Percentiles rank a stretch among this genome's conserved stretches.
Conservation (phyloP, 192 early-diverging fungal species). For the Coemansia sp. region DNA sequence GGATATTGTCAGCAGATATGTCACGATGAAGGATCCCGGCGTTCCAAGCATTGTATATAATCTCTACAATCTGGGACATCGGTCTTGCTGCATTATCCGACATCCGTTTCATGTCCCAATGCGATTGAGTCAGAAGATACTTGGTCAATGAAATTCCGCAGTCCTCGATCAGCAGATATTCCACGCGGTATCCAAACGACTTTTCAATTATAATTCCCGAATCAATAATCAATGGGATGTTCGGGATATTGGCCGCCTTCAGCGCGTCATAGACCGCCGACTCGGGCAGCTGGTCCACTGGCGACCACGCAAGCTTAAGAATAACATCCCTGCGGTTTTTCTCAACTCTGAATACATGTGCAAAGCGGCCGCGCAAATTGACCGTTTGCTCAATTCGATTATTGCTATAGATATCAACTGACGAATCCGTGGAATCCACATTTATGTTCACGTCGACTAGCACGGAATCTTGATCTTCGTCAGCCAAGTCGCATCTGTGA, state of each 20-base stretch:
- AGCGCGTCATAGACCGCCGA: no score
- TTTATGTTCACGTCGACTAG: no score
- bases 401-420: no score
- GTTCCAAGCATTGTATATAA: not conserved
- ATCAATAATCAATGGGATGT: not conserved
- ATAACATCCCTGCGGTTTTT: not conserved
- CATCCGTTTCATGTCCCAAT: not conserved
- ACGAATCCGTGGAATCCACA: no score
- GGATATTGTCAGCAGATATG: not conserved
- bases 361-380: no score
- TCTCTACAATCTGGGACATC: not conserved
- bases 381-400: no score
- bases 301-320: constrained; percentile 2
- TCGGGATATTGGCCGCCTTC: not conserved
- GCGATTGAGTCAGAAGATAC: not conserved
- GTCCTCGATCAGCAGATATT: constrained; percentile 7
- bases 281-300: no score
- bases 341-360: no score
- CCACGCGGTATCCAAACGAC: constrained; percentile 9
- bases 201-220: not conserved
- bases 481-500: no score
- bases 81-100: not conserved
- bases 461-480: no score
- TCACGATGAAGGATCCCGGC: constrained; percentile 1
- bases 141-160: not conserved